Evolutionary conservation across 306 rosid genomes (phyloP), one percentile per base, ranked within the genome.

Genomic region (Prinsepia uniflora): DNA sequence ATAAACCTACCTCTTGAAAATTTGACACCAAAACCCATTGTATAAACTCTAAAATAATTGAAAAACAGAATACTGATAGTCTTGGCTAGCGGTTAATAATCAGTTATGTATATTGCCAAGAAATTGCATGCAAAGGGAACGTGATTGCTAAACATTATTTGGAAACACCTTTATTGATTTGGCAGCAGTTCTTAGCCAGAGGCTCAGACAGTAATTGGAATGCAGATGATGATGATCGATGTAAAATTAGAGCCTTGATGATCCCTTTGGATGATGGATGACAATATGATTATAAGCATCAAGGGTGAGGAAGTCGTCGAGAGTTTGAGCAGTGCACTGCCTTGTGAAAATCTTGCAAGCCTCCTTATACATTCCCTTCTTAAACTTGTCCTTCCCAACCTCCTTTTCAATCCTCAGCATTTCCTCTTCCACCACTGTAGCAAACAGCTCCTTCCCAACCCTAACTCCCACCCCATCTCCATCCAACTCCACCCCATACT

Each of bases 351-450:
- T 81, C 80, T 78, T 87, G 75, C 85, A 67, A 72, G 95, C 98
- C 58, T 87, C 86, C 69, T 72, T 86, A 68, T 87, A 89, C 92
- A 75, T 83, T 79, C 98, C 97, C 72, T 77, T 83, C 3, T 67
- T 76, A 76, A 90, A 94, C 78, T 67, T 87, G 4, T 87, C 92
- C 47, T 85, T 90, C 55, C 95, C 96, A 63, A 90, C 91, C 68
- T 94, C 97, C 4, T 43, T 82, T 66, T 86, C 92, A 78, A 94
- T 87, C 82, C 96, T 84, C 11, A 7, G 81, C 96, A 90, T 90
- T 76, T 94, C 97, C 45, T 94, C 98, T 60, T 94, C 98, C 75
- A 90, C 92, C 24, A 86, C 96, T 75, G 89, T 86, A 8, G 85
- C 86, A 75, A 94, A 89, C 22, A 94, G 77, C 58, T 89, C 95